Percentiles rank a stretch among this genome's conserved stretches.
These are phyloP conservation scores for Porphyra umbilicalis DNA, from an alignment of 31 red algal species.

Conservation along the genomic window DNA sequence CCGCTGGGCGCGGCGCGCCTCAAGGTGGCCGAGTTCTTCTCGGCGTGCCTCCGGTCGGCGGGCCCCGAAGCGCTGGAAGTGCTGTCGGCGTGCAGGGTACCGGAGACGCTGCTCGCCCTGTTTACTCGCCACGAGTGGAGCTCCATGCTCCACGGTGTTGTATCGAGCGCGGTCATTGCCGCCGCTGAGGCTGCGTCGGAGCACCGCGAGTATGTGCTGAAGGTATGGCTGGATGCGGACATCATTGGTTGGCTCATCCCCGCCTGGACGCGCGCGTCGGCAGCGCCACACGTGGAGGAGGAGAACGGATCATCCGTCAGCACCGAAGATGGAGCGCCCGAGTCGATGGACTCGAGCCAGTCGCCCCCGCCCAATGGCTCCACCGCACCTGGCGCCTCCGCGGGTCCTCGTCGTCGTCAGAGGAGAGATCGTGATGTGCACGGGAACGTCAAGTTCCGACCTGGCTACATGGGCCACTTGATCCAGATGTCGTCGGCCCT, in stretches of 20 bases:
- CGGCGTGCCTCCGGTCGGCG: slow-evolving; percentile 45
- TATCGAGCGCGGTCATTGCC: slow-evolving; percentile 26
- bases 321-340: not conserved
- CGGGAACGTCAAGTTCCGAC: slow-evolving; percentile 6
- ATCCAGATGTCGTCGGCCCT: slow-evolving; percentile 24
- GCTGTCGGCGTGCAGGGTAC: slow-evolving; percentile 25
- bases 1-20: slow-evolving; percentile 58
- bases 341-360: not conserved
- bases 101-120: slow-evolving; percentile 40
- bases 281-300: slow-evolving; percentile 10
- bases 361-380: not conserved
- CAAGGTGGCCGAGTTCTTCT: slow-evolving; percentile 71
- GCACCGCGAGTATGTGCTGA: slow-evolving; percentile 10
- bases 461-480: slow-evolving; percentile 72
- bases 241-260: slow-evolving; percentile 55
- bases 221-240: slow-evolving; percentile 52
- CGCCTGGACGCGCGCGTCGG: slow-evolving; percentile 22
- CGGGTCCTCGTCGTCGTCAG: not conserved
- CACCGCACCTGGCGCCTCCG: not conserved
- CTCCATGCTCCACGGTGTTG: slow-evolving; percentile 62
- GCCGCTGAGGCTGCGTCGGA: slow-evolving; percentile 12
- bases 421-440: not conserved
- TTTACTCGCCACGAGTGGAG: slow-evolving; percentile 64
- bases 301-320: not conserved
- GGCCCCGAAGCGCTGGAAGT: slow-evolving; percentile 27